A percentile compares a stretch with the other conserved stretches of the same genome.
phyloP scores from a whole-genome alignment of 2,329 filamentous ascomycete genomes.

The Aspergillus pseudoglaucus region DNA sequence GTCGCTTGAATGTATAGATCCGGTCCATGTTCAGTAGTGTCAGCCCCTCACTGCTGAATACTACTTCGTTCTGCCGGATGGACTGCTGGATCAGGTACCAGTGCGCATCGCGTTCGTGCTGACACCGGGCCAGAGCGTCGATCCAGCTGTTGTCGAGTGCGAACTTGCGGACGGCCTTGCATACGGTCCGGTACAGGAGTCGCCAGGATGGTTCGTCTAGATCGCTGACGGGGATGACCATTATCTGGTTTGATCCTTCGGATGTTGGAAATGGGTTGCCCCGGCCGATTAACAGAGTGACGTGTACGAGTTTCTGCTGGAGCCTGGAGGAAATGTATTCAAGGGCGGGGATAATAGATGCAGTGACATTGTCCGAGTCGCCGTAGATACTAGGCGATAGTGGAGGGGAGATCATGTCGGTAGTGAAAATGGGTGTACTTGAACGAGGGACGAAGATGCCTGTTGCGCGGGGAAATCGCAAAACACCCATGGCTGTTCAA shows the following conservation, averaged over 20 bases:
- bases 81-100: conserved; percentile 39
- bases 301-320: conserved; percentile 32
- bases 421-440: conserved; percentile 29
- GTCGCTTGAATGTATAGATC: conserved; percentile 40
- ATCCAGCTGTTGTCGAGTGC: conserved; percentile 34
- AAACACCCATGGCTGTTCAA: conserved; percentile 25
- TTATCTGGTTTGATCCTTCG: conserved; percentile 32
- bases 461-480: conserved; percentile 29
- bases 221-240: conserved; percentile 31
- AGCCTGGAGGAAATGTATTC: conserved; percentile 38
- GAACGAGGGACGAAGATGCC: conserved; percentile 31
- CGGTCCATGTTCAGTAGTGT: conserved; percentile 40
- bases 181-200: conserved; percentile 27
- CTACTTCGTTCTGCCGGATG: conserved; percentile 38
- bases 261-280: conserved; percentile 35
- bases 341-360: conserved; percentile 32
- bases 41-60: conserved; percentile 39
- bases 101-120: conserved; percentile 29
- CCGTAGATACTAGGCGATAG: conserved; percentile 33
- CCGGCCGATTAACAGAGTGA: conserved; percentile 36
- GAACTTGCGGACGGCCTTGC: conserved; percentile 33
- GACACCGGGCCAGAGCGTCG: conserved; percentile 30
- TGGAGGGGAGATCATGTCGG: conserved; percentile 37
- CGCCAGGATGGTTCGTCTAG: conserved; percentile 26
- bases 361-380: conserved; percentile 30